Evolutionary conservation across 106 monocot genomes (phyloP), one percentile per base, ranked within the genome.

Genomic region (Iris macrosiphon): DNA sequence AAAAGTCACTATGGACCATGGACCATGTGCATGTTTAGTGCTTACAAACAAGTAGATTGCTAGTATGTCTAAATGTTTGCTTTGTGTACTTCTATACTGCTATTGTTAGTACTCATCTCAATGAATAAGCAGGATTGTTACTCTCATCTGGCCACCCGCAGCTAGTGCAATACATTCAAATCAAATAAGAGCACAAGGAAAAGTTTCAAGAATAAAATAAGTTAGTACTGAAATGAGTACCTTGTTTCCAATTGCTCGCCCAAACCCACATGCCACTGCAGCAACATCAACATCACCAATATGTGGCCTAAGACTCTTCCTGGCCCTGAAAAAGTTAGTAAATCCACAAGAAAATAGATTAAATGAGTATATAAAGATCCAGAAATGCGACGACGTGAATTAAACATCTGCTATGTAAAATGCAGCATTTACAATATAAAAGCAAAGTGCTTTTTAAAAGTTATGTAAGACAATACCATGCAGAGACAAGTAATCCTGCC

Each of bases 211-310:
- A 11, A 7, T 39, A 39, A 11, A 6, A 39, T 7, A 6, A 39
- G 9, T 6, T 39, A 39, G n/a, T n/a, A n/a, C n/a, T 39, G 39
- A 7, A 11, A 30, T 20, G 14, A 16, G 40, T 43, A 59, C 59
- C 59, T 59, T 59, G 68, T 85, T 85, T 11, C 84, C 84, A 62
- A 79, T 79, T 46, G 79, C 84, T 55, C 72, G 84, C 8, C 84
- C 84, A 62, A 85, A 72, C 6, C 84, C 84, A 69, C 79, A 85
- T 57, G 84, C 64, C 23, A 79, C 84, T 25, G 79, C 84, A n/a
- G 79, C 84, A 49, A 72, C 79, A 75, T 85, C 84, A 49, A 85
- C 65, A 72, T 85, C 84, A 52, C 79, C 84, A 57, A 85, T 66
- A 58, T 75, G 31, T 34, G 58, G 66, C 33, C 56, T 63, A 31